These are phyloP conservation scores for Stephanodiscus triporus DNA, from an alignment of 108 stramenopile genomes.

Conservation along the genomic window DNA sequence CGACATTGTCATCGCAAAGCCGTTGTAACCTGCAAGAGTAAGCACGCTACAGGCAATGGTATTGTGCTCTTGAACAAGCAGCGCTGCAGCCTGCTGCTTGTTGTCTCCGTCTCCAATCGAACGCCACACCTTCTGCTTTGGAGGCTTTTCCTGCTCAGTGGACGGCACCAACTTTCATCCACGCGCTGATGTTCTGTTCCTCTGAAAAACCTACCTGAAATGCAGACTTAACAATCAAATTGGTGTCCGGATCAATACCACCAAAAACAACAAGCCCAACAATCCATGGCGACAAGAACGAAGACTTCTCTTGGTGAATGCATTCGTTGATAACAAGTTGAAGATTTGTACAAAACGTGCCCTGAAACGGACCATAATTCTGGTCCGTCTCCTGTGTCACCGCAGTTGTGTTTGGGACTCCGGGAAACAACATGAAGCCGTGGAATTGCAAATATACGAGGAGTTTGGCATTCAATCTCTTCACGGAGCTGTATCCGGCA, in stretches of 20 bases:
- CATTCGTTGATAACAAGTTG: background rate
- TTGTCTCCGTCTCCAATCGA: too few species aligned
- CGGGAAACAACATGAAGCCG: slow-evolving; percentile 16
- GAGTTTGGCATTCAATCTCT: background rate
- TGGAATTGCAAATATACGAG: background rate
- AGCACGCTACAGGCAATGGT: too few species aligned
- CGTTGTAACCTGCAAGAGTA: too few species aligned
- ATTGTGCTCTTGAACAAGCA: too few species aligned
- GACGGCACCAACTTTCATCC: too few species aligned
- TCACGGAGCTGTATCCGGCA: slow-evolving; percentile 3
- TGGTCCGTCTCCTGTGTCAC: slow-evolving; percentile 18
- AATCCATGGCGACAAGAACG: background rate
- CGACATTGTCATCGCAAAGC: too few species aligned
- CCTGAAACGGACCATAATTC: slow-evolving; percentile 26
- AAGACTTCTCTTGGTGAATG: background rate
- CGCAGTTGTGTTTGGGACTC: slow-evolving; percentile 23
- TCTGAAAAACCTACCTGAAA: slow-evolving; percentile 11
- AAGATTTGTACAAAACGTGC: slow-evolving; percentile 1
- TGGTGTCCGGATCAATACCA: slow-evolving; percentile 8
- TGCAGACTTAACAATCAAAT: background rate
- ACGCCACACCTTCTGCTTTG: slow-evolving; percentile 22
- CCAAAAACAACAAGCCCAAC: slow-evolving; percentile 21
- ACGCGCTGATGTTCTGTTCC: background rate
- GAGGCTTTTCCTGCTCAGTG: slow-evolving; percentile 5
- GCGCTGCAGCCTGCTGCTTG: too few species aligned